A percentile compares a stretch with the other conserved stretches of the same genome.
Conservation (phyloP, 2,329 filamentous ascomycete genomes). For the Aspergillus brunneoviolaceus region DNA sequence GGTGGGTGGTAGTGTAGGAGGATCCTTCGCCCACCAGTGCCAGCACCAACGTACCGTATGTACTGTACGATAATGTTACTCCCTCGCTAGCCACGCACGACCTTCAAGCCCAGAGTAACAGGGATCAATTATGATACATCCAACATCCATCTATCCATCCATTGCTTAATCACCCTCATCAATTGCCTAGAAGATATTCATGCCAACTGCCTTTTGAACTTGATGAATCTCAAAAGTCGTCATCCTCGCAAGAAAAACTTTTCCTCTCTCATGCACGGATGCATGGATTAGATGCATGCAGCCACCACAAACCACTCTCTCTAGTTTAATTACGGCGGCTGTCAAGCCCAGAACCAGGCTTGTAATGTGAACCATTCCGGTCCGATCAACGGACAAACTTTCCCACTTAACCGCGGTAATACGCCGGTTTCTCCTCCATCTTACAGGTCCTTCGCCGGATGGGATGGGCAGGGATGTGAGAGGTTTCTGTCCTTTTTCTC, state of each 20-base stretch:
- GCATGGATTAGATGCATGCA: too few relatives aligned
- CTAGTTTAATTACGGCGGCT: not conserved
- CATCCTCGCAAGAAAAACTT: too few relatives aligned
- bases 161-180: not conserved
- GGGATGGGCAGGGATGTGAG: not conserved
- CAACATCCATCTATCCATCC: not conserved
- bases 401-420: not conserved
- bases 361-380: not conserved
- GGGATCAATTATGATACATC: not conserved
- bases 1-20: too few relatives aligned
- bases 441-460: too few relatives aligned
- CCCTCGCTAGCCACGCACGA: not conserved
- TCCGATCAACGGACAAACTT: not conserved
- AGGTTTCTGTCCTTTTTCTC: not conserved
- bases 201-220: not conserved
- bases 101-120: not conserved
- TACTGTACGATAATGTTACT: too few relatives aligned
- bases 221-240: too few relatives aligned
- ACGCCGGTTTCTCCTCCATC: not conserved
- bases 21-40: too few relatives aligned
- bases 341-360: not conserved
- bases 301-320: too few relatives aligned
- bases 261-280: too few relatives aligned
- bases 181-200: not conserved
- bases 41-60: not conserved